These are phyloP conservation scores for Chrysoporthe puriensis DNA, from an alignment of 2,329 filamentous ascomycete species.

Conservation along the genomic window DNA sequence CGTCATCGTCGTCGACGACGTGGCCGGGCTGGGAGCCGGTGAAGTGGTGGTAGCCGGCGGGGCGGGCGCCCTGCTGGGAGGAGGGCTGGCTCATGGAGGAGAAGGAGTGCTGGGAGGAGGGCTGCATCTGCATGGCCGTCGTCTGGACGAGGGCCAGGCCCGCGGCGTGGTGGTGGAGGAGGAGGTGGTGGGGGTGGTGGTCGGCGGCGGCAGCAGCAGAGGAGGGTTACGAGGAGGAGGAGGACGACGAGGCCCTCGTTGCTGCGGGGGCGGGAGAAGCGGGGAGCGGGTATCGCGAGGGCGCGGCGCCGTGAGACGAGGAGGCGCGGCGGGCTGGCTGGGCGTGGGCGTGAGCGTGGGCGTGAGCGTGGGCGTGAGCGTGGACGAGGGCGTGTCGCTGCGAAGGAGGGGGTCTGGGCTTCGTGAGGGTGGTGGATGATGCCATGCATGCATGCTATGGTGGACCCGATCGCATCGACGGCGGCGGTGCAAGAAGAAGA, in stretches of 20 bases:
- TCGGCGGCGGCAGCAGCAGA: too few species aligned
- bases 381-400: neutral
- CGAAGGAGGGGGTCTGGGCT: constrained; percentile 34
- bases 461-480: constrained; percentile 27
- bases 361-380: too few species aligned
- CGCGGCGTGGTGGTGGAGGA: constrained; percentile 23
- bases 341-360: too few species aligned
- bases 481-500: too few species aligned
- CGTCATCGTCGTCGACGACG: constrained; percentile 43
- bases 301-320: neutral
- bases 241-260: constrained; percentile 21
- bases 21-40: constrained; percentile 41
- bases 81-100: constrained; percentile 58
- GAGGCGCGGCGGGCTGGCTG: neutral
- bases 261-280: constrained; percentile 4
- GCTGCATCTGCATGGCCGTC: constrained; percentile 34
- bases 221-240: too few species aligned
- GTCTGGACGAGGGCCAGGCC: constrained; percentile 32
- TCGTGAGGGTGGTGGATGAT: constrained; percentile 42
- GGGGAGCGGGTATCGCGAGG: constrained; percentile 18
- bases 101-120: constrained; percentile 60
- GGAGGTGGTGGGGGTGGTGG: too few species aligned
- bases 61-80: constrained; percentile 45
- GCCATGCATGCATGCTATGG: constrained; percentile 37
- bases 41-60: constrained; percentile 44